phyloP scores from a whole-genome alignment of 106 monocot species.

The Allium fistulosum region DNA sequence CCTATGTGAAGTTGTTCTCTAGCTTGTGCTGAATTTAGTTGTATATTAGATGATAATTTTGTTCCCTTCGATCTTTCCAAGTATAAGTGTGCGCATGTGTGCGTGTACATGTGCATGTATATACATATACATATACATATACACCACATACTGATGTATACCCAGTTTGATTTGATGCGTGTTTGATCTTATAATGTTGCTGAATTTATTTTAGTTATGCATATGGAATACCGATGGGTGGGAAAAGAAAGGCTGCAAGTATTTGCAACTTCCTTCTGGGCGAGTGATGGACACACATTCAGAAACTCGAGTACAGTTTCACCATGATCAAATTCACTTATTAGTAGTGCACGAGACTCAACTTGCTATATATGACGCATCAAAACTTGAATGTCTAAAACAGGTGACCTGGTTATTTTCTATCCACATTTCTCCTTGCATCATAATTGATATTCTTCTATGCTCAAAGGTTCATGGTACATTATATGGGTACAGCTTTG shows the following conservation, averaged over 20 bases:
- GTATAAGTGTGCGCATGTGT: too few relatives aligned
- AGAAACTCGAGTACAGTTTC: slow-evolving; percentile 37
- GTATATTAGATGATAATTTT: neutral
- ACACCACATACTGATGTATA: too few relatives aligned
- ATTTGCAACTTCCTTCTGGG: slow-evolving; percentile 26
- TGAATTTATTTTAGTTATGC: slow-evolving; percentile 10
- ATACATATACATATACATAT: too few relatives aligned
- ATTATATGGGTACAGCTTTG: too few relatives aligned
- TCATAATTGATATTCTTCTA: neutral
- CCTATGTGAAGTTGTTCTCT: too few relatives aligned
- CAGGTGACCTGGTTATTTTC: slow-evolving; percentile 18
- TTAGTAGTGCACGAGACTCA: slow-evolving; percentile 34
- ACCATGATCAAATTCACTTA: slow-evolving; percentile 27
- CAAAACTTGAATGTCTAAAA: slow-evolving; percentile 35
- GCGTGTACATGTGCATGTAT: too few relatives aligned
- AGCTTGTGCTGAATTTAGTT: slow-evolving; percentile 4
- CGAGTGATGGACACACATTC: slow-evolving; percentile 9
- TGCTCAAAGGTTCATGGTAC: too few relatives aligned
- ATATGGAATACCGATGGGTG: slow-evolving; percentile 31
- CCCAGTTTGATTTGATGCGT: neutral
- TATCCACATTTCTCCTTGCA: neutral
- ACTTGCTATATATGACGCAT: slow-evolving; percentile 29
- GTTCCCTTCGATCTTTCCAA: too few relatives aligned
- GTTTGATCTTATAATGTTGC: neutral
- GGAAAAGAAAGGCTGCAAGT: slow-evolving; percentile 20